Evolutionary conservation across 176 grass and related monocot species (phyloP).

Genomic region (sorghum (Sorghum bicolor)): DNA sequence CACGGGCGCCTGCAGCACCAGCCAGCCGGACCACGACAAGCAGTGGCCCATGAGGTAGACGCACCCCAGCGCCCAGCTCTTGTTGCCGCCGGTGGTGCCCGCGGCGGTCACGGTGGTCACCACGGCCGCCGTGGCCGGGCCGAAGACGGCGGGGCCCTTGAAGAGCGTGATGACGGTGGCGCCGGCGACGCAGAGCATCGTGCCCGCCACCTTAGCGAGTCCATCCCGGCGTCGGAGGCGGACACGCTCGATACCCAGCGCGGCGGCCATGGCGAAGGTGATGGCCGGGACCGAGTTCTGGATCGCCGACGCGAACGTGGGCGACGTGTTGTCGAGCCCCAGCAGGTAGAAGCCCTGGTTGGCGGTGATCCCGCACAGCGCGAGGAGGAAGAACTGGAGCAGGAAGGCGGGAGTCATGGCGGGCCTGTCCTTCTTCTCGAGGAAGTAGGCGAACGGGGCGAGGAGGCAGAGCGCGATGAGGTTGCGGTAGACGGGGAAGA

Average conservation of each 20-base stretch:
- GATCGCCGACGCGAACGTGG: constrained; percentile 90
- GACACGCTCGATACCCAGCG: constrained; percentile 80
- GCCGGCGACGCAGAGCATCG: not conserved
- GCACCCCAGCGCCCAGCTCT: constrained; percentile 92
- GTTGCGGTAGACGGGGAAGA: constrained; percentile 97
- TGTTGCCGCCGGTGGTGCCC: not conserved
- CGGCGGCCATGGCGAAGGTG: constrained; percentile 92
- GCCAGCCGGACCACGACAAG: constrained; percentile 67
- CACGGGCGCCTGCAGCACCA: not conserved
- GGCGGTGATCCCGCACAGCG: constrained; percentile 85
- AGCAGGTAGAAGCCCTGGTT: constrained; percentile 96
- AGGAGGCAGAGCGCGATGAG: constrained; percentile 89
- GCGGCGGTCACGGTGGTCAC: not conserved
- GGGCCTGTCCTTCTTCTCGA: constrained; percentile 88
- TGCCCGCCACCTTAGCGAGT: constrained; percentile 62
- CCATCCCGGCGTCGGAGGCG: constrained; percentile 68
- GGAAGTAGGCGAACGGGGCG: constrained; percentile 80
- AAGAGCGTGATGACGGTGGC: not conserved
- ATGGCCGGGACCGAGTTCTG: constrained; percentile 95
- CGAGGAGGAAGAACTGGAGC: constrained; percentile 89
- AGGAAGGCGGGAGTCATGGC: constrained; percentile 51
- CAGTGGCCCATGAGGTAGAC: constrained; percentile 89
- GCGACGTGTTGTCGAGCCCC: constrained; percentile 82
- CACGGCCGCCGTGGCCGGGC: not conserved
- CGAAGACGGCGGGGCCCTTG: not conserved